Percentiles rank a stretch among this genome's conserved stretches.
Evolutionary conservation across 2,329 filamentous ascomycete species (phyloP).

Genomic region (Myriosclerotinia scirpicola): DNA sequence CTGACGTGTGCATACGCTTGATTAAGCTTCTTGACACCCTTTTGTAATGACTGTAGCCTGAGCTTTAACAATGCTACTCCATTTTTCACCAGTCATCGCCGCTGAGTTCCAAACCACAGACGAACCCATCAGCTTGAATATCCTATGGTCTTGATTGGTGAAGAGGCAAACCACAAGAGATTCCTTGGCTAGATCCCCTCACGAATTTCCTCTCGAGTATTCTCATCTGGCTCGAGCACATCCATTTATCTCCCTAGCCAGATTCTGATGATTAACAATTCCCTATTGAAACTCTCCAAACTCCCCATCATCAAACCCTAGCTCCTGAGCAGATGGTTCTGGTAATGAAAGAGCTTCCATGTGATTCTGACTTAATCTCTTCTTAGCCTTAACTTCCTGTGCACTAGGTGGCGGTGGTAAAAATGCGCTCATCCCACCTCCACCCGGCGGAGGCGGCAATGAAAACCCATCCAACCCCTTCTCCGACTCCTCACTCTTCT

Average conservation of each 20-base stretch:
- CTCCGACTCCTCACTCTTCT: constrained; percentile 34
- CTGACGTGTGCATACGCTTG: not conserved
- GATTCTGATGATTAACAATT: not conserved
- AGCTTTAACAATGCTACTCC: no score
- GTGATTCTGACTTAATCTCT: constrained; percentile 51
- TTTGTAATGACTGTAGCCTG: not conserved
- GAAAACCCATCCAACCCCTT: constrained; percentile 54
- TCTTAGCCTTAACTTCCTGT: constrained; percentile 60
- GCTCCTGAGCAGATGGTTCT: constrained; percentile 52
- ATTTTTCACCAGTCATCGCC: not conserved
- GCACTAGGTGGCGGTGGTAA: constrained; percentile 68
- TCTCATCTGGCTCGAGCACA: not conserved
- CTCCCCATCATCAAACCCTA: constrained; percentile 85
- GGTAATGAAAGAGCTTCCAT: constrained; percentile 43
- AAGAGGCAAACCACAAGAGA: not conserved
- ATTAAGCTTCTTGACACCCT: not conserved
- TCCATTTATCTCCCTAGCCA: not conserved
- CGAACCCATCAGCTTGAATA: not conserved
- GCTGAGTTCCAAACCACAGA: no score
- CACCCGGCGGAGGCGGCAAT: constrained; percentile 62
- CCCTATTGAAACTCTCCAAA: constrained; percentile 72
- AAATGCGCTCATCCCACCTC: constrained; percentile 44
- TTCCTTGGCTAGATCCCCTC: not conserved
- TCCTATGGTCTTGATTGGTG: not conserved
- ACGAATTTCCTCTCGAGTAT: not conserved